These are phyloP conservation scores for Trypanosoma lewisi DNA, from an alignment of 208 protist species.

Conservation along the genomic window DNA sequence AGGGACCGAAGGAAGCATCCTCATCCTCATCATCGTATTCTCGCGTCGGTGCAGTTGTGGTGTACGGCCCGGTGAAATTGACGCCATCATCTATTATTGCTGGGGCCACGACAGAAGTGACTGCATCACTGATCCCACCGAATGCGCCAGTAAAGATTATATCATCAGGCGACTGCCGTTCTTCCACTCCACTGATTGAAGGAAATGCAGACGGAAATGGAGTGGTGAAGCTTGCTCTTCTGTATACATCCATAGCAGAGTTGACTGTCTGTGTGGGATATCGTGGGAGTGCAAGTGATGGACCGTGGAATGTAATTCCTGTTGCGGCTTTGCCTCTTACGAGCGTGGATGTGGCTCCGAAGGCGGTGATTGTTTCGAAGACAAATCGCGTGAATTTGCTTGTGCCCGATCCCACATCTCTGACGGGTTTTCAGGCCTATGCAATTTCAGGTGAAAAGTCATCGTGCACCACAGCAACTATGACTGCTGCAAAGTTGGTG, in stretches of 20 bases:
- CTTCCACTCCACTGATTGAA: slow-evolving; percentile 25
- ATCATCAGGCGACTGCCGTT: slow-evolving; percentile 17
- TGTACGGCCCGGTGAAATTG: slow-evolving; percentile 45
- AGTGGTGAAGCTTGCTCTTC: slow-evolving; percentile 23
- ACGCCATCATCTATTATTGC: slow-evolving; percentile 37
- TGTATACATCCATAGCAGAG: slow-evolving; percentile 7
- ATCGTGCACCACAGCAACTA: neutral
- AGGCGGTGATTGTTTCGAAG: slow-evolving; percentile 27
- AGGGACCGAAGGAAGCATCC: slow-evolving; percentile 21
- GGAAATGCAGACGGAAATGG: slow-evolving; percentile 32
- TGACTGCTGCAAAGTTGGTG: neutral
- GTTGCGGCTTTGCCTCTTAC: slow-evolving; percentile 25
- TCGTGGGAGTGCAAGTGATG: slow-evolving; percentile 22
- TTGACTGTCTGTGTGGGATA: slow-evolving; percentile 62
- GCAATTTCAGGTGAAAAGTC: slow-evolving; percentile 4
- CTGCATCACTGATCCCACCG: slow-evolving; percentile 32
- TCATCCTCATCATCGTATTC: slow-evolving; percentile 26
- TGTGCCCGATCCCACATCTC: slow-evolving; percentile 33
- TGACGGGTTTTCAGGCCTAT: slow-evolving; percentile 28
- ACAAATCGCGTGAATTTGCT: slow-evolving; percentile 41
- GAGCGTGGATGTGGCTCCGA: slow-evolving; percentile 28
- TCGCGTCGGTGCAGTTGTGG: slow-evolving; percentile 32
- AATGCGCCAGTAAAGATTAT: slow-evolving; percentile 29
- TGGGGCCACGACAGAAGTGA: slow-evolving; percentile 27
- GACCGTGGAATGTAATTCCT: slow-evolving; percentile 11